Evolutionary conservation across 1,284 basidiomycete species (phyloP).

Genomic region (Ceratobasidium papillatum): DNA sequence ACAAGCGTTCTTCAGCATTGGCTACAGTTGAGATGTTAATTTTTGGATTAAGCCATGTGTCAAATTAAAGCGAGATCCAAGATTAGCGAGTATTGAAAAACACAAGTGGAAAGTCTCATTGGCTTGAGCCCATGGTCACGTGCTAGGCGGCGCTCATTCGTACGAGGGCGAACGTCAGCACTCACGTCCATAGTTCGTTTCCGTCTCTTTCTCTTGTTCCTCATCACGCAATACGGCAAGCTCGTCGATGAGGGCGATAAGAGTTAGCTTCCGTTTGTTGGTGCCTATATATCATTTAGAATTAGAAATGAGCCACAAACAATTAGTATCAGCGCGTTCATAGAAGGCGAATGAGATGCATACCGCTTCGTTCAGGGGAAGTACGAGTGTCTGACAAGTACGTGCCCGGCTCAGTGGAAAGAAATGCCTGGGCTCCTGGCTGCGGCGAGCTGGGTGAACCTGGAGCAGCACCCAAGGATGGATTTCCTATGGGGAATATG

Average conservation of each 20-base stretch:
- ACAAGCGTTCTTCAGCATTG: neutral
- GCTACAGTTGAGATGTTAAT: neutral
- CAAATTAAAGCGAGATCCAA: neutral
- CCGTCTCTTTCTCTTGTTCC: conserved; percentile 53
- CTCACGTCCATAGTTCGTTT: conserved; percentile 27
- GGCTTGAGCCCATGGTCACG: neutral
- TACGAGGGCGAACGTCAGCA: neutral
- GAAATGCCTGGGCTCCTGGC: neutral
- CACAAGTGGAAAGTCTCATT: conserved; percentile 1
- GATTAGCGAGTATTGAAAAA: neutral
- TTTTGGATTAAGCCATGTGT: neutral
- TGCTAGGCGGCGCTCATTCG: neutral
- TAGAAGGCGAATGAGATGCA: neutral
- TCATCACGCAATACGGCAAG: conserved; percentile 56
- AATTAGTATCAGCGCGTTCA: neutral
- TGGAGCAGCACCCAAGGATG: too few relatives aligned
- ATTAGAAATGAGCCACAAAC: neutral
- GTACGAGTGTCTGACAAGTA: conserved; percentile 6
- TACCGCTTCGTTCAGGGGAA: conserved; percentile 21
- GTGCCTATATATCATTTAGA: neutral
- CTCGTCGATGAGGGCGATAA: conserved; percentile 69
- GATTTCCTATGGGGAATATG: too few relatives aligned
- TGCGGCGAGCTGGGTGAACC: too few relatives aligned
- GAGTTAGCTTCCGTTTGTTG: conserved; percentile 64
- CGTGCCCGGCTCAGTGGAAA: conserved; percentile 1